These are phyloP conservation scores for Ustilago trichophora DNA, from an alignment of 1,284 basidiomycete genomes.

Conservation along the genomic window DNA sequence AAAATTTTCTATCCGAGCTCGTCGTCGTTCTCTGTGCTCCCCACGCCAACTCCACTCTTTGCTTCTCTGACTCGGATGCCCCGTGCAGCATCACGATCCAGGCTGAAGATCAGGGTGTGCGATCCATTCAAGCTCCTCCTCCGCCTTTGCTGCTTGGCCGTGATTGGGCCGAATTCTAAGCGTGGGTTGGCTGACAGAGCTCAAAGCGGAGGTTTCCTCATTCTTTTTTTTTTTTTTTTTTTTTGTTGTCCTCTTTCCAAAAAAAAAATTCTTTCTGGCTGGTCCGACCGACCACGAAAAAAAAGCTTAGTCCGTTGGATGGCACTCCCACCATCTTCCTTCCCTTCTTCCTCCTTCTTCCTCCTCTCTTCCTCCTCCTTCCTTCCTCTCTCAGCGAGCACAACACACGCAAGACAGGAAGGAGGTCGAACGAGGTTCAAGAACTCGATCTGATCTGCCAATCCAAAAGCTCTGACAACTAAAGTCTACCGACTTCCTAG, in stretches of 20 bases:
- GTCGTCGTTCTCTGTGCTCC: not conserved
- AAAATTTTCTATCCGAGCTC: not conserved
- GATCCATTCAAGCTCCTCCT: no score
- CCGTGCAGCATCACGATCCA: no score
- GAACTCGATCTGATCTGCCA: constrained; percentile 48
- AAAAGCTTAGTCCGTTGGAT: constrained; percentile 26
- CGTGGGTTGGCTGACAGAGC: no score
- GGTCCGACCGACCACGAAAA: not conserved
- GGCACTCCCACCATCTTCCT: constrained; percentile 47
- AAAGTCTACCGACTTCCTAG: constrained; percentile 30
- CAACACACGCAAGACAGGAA: constrained; percentile 52
- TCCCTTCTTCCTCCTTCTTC: constrained; percentile 47
- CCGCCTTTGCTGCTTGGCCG: no score
- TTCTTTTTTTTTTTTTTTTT: not conserved
- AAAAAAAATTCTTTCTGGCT: not conserved
- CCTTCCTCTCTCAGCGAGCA: constrained; percentile 53
- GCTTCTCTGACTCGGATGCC: no score
- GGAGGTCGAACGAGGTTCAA: constrained; percentile 53
- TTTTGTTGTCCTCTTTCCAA: no score
- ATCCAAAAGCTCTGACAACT: constrained; percentile 42
- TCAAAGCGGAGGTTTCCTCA: no score
- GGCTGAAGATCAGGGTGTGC: no score
- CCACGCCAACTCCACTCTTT: not conserved
- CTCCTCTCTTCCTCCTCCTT: constrained; percentile 41
- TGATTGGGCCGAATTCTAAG: no score